Evolutionary conservation across 192 early-diverging fungal genomes (phyloP).

Genomic region (Rhizophagus clarus): DNA sequence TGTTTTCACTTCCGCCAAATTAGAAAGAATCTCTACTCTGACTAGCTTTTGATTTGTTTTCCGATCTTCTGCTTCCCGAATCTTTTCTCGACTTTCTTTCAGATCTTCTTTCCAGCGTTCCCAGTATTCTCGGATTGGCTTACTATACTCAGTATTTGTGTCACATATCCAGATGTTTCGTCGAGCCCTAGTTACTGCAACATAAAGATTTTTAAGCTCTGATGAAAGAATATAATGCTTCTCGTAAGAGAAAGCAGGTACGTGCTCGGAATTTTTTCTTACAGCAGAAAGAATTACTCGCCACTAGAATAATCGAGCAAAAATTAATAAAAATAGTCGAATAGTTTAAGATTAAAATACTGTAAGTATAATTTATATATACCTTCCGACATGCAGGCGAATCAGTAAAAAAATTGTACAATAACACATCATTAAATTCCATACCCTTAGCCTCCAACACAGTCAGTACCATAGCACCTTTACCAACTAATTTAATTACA

Average conservation of each 20-base stretch:
- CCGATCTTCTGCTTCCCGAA: not conserved
- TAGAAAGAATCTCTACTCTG: no score
- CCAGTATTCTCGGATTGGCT: conserved; percentile 20
- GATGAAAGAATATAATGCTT: conserved; percentile 22
- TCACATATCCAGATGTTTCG: conserved; percentile 20
- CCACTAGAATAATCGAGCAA: not conserved
- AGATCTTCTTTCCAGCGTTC: no score
- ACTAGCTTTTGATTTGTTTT: not conserved
- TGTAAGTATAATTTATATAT: not conserved
- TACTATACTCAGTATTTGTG: not conserved
- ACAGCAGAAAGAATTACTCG: not conserved
- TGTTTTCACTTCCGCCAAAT: no score
- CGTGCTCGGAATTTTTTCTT: not conserved
- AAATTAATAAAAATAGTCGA: not conserved
- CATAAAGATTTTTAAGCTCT: conserved; percentile 17
- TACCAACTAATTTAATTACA: not conserved
- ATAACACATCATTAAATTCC: conserved; percentile 30
- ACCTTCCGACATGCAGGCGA: conserved; percentile 14
- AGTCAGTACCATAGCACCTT: conserved; percentile 4
- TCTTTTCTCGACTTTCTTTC: not conserved
- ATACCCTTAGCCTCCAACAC: conserved; percentile 19
- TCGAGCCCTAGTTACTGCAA: conserved; percentile 16
- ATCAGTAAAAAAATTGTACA: conserved; percentile 28
- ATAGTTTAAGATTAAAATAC: not conserved
- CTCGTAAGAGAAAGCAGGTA: not conserved